Evolutionary conservation across 2,329 filamentous ascomycete genomes (phyloP).

Genomic region (Hypoxylon sp.): DNA sequence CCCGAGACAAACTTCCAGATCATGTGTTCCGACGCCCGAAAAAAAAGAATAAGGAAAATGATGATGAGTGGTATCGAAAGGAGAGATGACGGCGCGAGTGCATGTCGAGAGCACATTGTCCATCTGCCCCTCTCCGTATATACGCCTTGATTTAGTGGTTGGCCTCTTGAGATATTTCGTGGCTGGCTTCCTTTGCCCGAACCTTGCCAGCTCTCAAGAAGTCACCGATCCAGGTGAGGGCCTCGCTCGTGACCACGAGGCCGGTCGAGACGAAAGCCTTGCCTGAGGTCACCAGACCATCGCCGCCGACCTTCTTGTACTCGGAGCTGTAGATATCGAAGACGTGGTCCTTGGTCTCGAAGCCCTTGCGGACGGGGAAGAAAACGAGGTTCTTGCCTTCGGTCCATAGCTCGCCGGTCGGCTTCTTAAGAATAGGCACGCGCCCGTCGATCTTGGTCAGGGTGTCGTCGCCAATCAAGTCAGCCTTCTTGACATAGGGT

Average conservation of each 20-base stretch:
- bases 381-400: constrained; percentile 69
- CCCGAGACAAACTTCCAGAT: constrained; percentile 6
- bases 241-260: constrained; percentile 71
- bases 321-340: constrained; percentile 64
- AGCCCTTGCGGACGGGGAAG: constrained; percentile 68
- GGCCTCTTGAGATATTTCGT: constrained; percentile 54
- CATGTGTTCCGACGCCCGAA: constrained; percentile 11
- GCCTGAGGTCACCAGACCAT: constrained; percentile 70
- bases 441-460: constrained; percentile 72
- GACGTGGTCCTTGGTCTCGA: constrained; percentile 69
- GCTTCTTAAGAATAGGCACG: constrained; percentile 78
- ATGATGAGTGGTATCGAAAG: constrained; percentile 34
- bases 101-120: constrained; percentile 7
- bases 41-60: constrained; percentile 21
- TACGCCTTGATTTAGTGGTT: constrained; percentile 16
- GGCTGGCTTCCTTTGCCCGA: constrained; percentile 62
- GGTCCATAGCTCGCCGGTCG: constrained; percentile 73
- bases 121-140: neutral
- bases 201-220: constrained; percentile 69
- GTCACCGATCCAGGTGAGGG: constrained; percentile 66
- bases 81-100: constrained; percentile 4
- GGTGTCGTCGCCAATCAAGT: constrained; percentile 77
- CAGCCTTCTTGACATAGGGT: constrained; percentile 85
- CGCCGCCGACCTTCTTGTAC: constrained; percentile 69
- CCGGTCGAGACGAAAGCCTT: constrained; percentile 75